A percentile compares a stretch with the other conserved stretches of the same genome.
Conservation (phyloP, 129 eudicot genomes). For the Scalesia atractyloides region DNA sequence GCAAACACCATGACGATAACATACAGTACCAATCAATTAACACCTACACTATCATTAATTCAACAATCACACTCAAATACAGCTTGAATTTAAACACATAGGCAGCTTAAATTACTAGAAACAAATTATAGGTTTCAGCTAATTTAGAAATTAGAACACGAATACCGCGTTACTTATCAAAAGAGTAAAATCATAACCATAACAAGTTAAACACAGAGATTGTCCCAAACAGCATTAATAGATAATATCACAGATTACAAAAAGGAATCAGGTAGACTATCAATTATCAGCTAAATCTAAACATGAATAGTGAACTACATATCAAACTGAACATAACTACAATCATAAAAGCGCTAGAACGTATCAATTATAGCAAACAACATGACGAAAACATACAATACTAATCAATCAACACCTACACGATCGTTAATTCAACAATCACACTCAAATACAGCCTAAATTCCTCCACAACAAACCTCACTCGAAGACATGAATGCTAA, state of each 20-base stretch:
- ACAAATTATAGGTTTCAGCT: conserved; percentile 4
- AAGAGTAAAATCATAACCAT: conserved; percentile 5
- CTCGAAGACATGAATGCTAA: neutral
- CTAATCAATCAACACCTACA: conserved; percentile 9
- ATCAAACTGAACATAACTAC: neutral
- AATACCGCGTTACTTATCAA: neutral
- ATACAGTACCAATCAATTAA: neutral
- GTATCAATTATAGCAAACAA: neutral
- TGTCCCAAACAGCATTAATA: conserved; percentile 1
- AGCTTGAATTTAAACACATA: conserved; percentile 1
- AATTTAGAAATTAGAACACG: neutral
- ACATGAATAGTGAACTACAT: neutral
- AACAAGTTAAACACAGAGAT: conserved; percentile 22
- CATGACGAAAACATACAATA: neutral
- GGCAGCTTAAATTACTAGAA: neutral
- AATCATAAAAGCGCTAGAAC: neutral
- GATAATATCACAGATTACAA: neutral
- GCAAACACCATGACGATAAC: neutral
- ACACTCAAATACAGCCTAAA: neutral
- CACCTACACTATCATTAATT: conserved; percentile 13
- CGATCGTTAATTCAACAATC: conserved; percentile 20
- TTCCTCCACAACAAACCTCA: conserved; percentile 39
- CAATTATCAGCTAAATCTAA: neutral
- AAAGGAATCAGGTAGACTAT: neutral
- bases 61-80: neutral